phyloP scores from a whole-genome alignment of 345 rosid species.

The Hibiscus tridactylites region DNA sequence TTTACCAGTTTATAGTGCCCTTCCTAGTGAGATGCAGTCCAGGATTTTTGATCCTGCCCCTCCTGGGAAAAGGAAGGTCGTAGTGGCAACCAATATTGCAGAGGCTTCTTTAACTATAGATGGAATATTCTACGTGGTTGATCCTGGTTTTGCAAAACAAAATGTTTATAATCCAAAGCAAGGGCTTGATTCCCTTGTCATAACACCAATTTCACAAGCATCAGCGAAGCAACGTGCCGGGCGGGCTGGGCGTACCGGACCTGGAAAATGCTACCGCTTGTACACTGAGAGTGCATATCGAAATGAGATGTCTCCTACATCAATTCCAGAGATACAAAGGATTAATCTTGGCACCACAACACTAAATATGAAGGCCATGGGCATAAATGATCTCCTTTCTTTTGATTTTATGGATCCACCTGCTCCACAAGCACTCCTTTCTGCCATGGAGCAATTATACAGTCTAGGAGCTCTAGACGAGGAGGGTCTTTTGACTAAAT shows the following conservation, averaged over 20 bases:
- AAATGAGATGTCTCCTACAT: conserved; percentile 72
- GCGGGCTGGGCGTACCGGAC: conserved; percentile 73
- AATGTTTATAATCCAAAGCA: conserved; percentile 66
- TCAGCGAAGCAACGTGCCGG: conserved; percentile 73
- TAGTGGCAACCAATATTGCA: conserved; percentile 69
- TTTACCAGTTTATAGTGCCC: conserved; percentile 68
- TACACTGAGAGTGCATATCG: conserved; percentile 66
- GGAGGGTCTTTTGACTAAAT: conserved; percentile 81
- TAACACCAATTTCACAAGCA: conserved; percentile 78
- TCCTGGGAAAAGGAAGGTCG: conserved; percentile 66
- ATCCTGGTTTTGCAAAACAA: conserved; percentile 69
- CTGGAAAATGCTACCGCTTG: conserved; percentile 65
- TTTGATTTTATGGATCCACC: conserved; percentile 79
- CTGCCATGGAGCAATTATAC: conserved; percentile 88
- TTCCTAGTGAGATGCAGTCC: conserved; percentile 72
- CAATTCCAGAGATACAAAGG: conserved; percentile 89
- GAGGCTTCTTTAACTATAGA: conserved; percentile 71
- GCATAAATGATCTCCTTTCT: conserved; percentile 70
- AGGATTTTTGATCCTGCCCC: conserved; percentile 70
- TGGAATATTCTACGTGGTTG: conserved; percentile 60
- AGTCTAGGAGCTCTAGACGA: conserved; percentile 84
- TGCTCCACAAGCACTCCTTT: conserved; percentile 67
- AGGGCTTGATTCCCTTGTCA: conserved; percentile 57
- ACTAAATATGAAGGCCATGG: conserved; percentile 86
- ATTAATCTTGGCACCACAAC: conserved; percentile 65